phyloP scores from a whole-genome alignment of 1,284 basidiomycete genomes.

The Laetiporus sulphureus region DNA sequence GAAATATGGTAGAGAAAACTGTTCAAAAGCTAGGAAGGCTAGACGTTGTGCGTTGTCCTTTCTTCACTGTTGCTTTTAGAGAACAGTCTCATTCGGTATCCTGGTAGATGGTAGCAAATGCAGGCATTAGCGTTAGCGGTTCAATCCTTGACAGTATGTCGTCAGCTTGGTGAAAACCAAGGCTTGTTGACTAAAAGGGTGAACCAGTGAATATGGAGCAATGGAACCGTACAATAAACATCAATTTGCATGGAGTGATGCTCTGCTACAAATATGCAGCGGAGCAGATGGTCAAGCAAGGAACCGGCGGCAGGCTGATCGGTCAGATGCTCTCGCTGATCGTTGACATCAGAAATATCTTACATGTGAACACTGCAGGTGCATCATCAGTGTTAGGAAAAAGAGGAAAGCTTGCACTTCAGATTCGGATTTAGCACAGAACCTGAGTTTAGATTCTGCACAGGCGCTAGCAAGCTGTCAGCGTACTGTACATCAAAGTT shows the following conservation, averaged over 20 bases:
- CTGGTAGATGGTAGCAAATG: conserved; percentile 23
- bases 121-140: conserved; percentile 13
- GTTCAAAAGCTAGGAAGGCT: conserved; percentile 19
- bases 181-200: background rate
- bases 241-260: conserved; percentile 22
- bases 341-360: background rate
- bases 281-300: conserved; percentile 24
- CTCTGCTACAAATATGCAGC: conserved; percentile 25
- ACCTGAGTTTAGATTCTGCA: no score
- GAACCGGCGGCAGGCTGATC: conserved; percentile 22
- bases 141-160: conserved; percentile 18
- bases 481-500: conserved; percentile 21
- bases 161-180: background rate
- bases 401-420: conserved; percentile 3
- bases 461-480: conserved; percentile 4
- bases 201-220: conserved; percentile 4
- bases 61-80: background rate
- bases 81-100: background rate
- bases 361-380: conserved; percentile 3
- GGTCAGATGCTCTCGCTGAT: conserved; percentile 7
- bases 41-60: conserved; percentile 15
- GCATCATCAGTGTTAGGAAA: conserved; percentile 15
- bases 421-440: background rate
- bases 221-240: conserved; percentile 14
- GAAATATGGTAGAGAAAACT: conserved; percentile 16